These are phyloP conservation scores for Russula dissimulans DNA, from an alignment of 768 basidiomycete species.

Conservation along the genomic window DNA sequence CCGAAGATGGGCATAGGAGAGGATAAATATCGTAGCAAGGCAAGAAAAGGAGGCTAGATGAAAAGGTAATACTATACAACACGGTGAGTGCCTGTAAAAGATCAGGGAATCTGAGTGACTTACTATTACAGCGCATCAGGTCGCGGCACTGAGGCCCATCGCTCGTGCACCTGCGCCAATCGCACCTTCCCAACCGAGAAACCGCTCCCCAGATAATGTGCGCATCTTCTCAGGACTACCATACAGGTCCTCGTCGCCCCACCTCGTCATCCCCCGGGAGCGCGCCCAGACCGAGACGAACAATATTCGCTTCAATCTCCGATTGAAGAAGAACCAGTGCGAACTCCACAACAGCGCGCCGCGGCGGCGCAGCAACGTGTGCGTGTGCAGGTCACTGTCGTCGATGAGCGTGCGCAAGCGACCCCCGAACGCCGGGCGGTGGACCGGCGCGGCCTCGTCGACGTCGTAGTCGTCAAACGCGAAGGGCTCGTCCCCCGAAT, in stretches of 20 bases:
- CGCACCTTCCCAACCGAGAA: constrained; percentile 73
- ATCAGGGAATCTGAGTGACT: neutral
- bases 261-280: constrained; percentile 47
- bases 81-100: neutral
- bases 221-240: constrained; percentile 22
- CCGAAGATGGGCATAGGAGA: neutral
- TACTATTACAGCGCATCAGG: constrained; percentile 6
- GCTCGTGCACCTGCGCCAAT: constrained; percentile 76
- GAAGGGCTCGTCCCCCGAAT: constrained; percentile 62
- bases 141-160: constrained; percentile 46
- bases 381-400: constrained; percentile 30
- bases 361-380: constrained; percentile 43
- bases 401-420: constrained; percentile 24
- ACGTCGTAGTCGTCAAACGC: constrained; percentile 76
- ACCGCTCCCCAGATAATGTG: constrained; percentile 45
- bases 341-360: constrained; percentile 91
- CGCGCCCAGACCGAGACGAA: constrained; percentile 91
- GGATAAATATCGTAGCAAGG: constrained; percentile 4
- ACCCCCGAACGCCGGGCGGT: constrained; percentile 21
- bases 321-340: constrained; percentile 95
- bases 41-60: neutral
- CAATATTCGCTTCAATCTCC: constrained; percentile 83
- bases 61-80: neutral
- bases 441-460: constrained; percentile 38
- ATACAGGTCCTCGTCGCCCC: constrained; percentile 31